These are phyloP conservation scores for Candida mattraensis DNA, from an alignment of 805 yeast genomes.

Conservation along the genomic window DNA sequence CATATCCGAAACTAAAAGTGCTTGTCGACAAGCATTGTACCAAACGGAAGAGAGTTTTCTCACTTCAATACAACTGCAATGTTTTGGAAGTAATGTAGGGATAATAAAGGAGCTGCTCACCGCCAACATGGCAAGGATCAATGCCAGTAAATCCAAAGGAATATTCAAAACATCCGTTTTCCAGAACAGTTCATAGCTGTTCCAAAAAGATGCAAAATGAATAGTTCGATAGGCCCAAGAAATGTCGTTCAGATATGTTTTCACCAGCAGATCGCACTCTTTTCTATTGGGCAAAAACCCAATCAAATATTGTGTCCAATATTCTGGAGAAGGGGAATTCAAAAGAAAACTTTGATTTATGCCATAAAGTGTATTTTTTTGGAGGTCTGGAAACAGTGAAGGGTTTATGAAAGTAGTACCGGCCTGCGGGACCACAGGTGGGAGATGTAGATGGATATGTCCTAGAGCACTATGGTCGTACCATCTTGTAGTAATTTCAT, in stretches of 20 bases:
- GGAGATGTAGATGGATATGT: background rate
- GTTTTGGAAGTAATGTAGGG: conserved; percentile 3
- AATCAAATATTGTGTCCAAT: conserved; percentile 7
- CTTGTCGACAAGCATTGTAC: conserved; percentile 17
- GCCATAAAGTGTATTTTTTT: conserved; percentile 3
- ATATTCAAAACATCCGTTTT: background rate
- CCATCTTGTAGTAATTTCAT: too few relatives aligned
- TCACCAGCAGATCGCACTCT: conserved; percentile 14
- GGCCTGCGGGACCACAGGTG: background rate
- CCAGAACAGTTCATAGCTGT: conserved; percentile 8
- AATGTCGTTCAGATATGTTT: conserved; percentile 8
- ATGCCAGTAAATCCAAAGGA: conserved; percentile 10
- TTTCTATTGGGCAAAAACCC: conserved; percentile 8
- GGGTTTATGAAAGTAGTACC: background rate
- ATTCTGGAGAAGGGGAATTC: too few relatives aligned
- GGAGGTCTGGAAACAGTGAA: background rate
- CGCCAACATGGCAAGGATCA: conserved; percentile 12
- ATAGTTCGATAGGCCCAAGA: conserved; percentile 13
- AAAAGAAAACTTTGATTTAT: too few relatives aligned
- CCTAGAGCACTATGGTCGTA: too few relatives aligned
- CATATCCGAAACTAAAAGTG: conserved; percentile 10
- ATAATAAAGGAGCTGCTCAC: conserved; percentile 10
- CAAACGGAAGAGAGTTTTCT: conserved; percentile 13
- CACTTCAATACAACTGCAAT: conserved; percentile 6
- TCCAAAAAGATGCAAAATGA: conserved; percentile 11